A percentile compares a stretch with the other conserved stretches of the same genome.
Evolutionary conservation across 1,139 yeast species (phyloP).

Genomic region (Hansenula anomala): DNA sequence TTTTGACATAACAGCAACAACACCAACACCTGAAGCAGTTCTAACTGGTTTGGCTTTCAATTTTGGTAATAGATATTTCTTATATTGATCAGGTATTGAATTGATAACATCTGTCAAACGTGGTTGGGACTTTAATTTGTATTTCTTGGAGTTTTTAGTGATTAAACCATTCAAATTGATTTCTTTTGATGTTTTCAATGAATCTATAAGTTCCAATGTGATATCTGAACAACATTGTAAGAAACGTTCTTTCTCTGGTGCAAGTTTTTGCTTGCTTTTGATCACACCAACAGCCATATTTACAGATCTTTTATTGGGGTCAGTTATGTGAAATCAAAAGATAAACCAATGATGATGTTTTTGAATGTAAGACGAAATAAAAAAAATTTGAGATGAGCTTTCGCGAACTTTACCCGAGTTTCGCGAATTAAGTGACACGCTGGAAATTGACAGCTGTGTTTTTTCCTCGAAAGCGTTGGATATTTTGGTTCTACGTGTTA

Average conservation of each 20-base stretch:
- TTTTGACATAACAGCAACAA: constrained; percentile 98
- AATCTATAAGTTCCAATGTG: constrained; percentile 79
- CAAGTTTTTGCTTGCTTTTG: constrained; percentile 49
- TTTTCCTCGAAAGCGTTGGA: no score
- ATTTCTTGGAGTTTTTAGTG: constrained; percentile 80
- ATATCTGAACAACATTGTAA: constrained; percentile 92
- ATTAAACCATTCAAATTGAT: constrained; percentile 88
- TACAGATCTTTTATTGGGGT: background rate
- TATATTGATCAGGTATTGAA: constrained; percentile 94
- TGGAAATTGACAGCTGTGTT: background rate
- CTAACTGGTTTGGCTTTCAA: constrained; percentile 96
- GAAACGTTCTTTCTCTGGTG: constrained; percentile 90
- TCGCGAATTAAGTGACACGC: no score
- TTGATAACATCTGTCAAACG: constrained; percentile 91
- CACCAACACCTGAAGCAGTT: constrained; percentile 98
- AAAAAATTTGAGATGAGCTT: constrained; percentile 2
- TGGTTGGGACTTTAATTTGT: constrained; percentile 89
- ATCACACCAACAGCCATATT: constrained; percentile 23
- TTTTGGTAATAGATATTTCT: constrained; percentile 86
- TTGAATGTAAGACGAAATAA: background rate
- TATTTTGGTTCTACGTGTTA: no score
- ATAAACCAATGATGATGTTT: background rate
- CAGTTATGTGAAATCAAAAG: background rate
- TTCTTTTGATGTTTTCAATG: constrained; percentile 70
- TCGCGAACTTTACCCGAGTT: background rate